Conservation (phyloP, 768 basidiomycete species). For the Russula emetica region DNA sequence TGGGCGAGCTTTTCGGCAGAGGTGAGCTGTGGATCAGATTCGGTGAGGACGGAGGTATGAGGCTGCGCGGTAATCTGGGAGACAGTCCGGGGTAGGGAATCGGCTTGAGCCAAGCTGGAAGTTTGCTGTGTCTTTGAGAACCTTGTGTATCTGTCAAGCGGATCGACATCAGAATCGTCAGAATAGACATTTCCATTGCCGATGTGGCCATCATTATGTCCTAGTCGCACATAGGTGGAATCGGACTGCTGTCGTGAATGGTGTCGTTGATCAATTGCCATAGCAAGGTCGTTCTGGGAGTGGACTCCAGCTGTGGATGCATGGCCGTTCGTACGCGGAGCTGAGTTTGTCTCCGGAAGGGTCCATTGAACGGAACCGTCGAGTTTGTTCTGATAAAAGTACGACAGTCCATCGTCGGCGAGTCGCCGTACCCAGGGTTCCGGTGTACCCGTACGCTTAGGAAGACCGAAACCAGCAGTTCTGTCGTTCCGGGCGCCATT, state of each 20-base stretch:
- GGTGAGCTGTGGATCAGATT: slow-evolving; percentile 45
- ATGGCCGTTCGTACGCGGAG: slow-evolving; percentile 14
- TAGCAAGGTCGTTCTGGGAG: slow-evolving; percentile 1
- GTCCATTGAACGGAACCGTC: slow-evolving; percentile 69
- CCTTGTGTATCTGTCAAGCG: slow-evolving; percentile 36
- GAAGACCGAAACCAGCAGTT: slow-evolving; percentile 56
- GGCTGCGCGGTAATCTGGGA: slow-evolving; percentile 1
- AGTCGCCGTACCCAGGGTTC: slow-evolving; percentile 81
- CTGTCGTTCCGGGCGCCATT: slow-evolving; percentile 17
- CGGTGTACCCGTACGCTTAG: slow-evolving; percentile 55
- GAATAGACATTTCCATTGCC: slow-evolving; percentile 66
- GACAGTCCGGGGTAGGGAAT: slow-evolving; percentile 1
- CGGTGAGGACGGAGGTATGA: background rate
- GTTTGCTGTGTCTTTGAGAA: slow-evolving; percentile 20
- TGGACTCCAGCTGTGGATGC: background rate
- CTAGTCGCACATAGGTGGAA: slow-evolving; percentile 34
- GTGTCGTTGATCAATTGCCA: background rate
- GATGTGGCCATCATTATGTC: slow-evolving; percentile 34
- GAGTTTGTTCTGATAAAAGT: slow-evolving; percentile 71
- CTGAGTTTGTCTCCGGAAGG: slow-evolving; percentile 45
- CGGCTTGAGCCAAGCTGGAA: background rate
- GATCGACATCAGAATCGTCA: slow-evolving; percentile 73
- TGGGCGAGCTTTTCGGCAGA: slow-evolving; percentile 66
- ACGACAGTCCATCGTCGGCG: slow-evolving; percentile 77
- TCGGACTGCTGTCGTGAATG: slow-evolving; percentile 34